Conservation (phyloP, 2,329 filamentous ascomycete species). For the Acrocalymma vagum region DNA sequence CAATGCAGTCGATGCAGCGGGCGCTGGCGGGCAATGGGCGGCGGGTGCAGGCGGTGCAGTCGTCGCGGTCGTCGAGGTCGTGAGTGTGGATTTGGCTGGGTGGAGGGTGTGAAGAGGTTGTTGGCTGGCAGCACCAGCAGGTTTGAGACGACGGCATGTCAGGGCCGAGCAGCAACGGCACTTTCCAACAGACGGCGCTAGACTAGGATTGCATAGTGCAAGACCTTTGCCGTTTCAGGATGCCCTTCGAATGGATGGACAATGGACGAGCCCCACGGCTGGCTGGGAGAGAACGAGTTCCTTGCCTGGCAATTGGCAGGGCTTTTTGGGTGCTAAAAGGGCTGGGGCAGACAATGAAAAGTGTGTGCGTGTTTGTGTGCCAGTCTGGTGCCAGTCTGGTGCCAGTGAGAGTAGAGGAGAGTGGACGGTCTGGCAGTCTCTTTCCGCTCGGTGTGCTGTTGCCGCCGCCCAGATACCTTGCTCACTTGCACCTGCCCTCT, state of each 20-base stretch:
- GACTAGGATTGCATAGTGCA: constrained; percentile 20
- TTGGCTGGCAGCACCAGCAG: constrained; percentile 19
- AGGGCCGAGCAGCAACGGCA: constrained; percentile 27
- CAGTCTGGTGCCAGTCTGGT: too few species aligned
- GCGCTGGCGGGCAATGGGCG: constrained; percentile 21
- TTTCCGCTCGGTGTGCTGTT: too few species aligned
- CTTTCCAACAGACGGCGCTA: constrained; percentile 29
- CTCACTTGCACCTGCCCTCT: too few species aligned
- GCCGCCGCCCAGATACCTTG: too few species aligned
- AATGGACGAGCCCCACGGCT: constrained; percentile 1
- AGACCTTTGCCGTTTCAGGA: constrained; percentile 40
- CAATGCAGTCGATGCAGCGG: constrained; percentile 13
- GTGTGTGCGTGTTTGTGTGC: too few species aligned
- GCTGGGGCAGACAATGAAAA: too few species aligned
- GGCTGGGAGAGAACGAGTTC: background rate
- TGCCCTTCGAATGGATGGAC: too few species aligned
- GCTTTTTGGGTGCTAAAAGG: too few species aligned
- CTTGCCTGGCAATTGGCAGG: background rate
- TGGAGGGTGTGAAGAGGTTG: constrained; percentile 20
- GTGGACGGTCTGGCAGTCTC: constrained; percentile 3
- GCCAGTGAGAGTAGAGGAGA: too few species aligned
- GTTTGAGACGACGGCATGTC: constrained; percentile 30
- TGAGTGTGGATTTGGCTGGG: constrained; percentile 27
- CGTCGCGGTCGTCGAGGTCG: constrained; percentile 23
- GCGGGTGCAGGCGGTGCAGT: constrained; percentile 27